A percentile compares a stretch with the other conserved stretches of the same genome.
These are phyloP conservation scores for Alternaria longipes DNA, from an alignment of 2,329 filamentous ascomycete species.

Conservation along the genomic window DNA sequence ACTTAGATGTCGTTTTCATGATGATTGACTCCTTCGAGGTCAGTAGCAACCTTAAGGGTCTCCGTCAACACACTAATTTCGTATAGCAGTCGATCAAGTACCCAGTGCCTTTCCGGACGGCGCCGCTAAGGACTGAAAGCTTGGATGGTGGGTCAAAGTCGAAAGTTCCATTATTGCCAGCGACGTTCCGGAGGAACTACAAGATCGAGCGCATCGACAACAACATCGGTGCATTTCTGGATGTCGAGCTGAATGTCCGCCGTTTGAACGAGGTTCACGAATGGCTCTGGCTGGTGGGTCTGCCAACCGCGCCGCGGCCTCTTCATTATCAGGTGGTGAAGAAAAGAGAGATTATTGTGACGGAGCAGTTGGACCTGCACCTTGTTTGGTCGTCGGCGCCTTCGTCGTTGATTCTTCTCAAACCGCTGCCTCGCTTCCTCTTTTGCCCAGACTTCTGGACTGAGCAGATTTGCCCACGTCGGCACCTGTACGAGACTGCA, in stretches of 20 bases:
- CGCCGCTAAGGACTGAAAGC: slow-evolving; percentile 9
- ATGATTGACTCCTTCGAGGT: slow-evolving; percentile 16
- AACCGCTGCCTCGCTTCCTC: slow-evolving; percentile 33
- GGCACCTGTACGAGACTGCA: slow-evolving; percentile 26
- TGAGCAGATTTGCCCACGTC: slow-evolving; percentile 24
- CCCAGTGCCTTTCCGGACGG: slow-evolving; percentile 24
- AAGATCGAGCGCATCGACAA: slow-evolving; percentile 23
- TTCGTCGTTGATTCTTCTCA: slow-evolving; percentile 28
- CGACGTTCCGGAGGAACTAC: slow-evolving; percentile 29
- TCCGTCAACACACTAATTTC: background rate
- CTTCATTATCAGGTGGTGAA: slow-evolving; percentile 34
- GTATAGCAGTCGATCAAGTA: slow-evolving; percentile 12
- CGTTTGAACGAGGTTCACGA: slow-evolving; percentile 29
- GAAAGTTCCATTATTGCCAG: slow-evolving; percentile 21
- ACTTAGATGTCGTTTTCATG: background rate
- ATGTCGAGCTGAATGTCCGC: slow-evolving; percentile 26
- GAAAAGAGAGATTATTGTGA: slow-evolving; percentile 30
- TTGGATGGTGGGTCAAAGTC: background rate
- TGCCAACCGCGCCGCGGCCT: slow-evolving; percentile 28
- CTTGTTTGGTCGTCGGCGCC: slow-evolving; percentile 28
- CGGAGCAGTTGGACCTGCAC: slow-evolving; percentile 35
- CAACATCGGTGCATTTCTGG: slow-evolving; percentile 26
- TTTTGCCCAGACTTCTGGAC: slow-evolving; percentile 31
- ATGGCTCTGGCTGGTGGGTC: slow-evolving; percentile 33
- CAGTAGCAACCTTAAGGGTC: background rate